Evolutionary conservation across 306 rosid species (phyloP), one percentile per base, ranked within the genome.

Genomic region (Fagus sylvatica): DNA sequence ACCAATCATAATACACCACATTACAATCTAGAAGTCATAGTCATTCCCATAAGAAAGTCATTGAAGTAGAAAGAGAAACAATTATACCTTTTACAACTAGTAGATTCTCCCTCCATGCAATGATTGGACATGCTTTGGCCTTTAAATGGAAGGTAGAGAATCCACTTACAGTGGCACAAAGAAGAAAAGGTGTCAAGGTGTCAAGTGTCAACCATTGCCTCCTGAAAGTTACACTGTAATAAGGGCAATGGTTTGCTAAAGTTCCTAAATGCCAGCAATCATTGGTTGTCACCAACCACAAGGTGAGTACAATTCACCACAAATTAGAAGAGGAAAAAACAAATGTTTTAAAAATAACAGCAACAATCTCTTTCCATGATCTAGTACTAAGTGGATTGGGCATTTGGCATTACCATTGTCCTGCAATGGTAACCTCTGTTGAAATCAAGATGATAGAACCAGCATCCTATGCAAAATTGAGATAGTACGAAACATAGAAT

Each of bases 161-260:
- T 61, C 68, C 66, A 59, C 40, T 61, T 33, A 34, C 56, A 61
- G 42, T 5, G 22, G 68, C 22, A 61, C 68, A 39, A 34, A 61
- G 68, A 13, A 57, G 64, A 57, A 57, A 19, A 8, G 36, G 33
- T 22, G 28, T 22, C 28, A 19, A 8, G 36, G 33, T 22, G 28
- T 22, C 28, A 22, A 22, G 28, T 22, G 64, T 57, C 64, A 57
- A 22, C 28, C 64, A 22, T 57, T 57, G 28, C 64, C 19, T 57
- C 64, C 3, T 2, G 2, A 22, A 19, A n/a, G 34, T 33, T 57
- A 7, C 53, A 19, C 11, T 37, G 30, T 76, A 56, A 77, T 51
- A 75, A 76, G 79, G 74, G 74, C 56, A 57, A 65, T 34, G 79
- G 72, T 74, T 73, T 79, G 70, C n/a, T 41, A 73, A 70, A 79